Evolutionary conservation across 371 early-diverging fungal genomes (phyloP).

Genomic region (Mucor ambiguus): DNA sequence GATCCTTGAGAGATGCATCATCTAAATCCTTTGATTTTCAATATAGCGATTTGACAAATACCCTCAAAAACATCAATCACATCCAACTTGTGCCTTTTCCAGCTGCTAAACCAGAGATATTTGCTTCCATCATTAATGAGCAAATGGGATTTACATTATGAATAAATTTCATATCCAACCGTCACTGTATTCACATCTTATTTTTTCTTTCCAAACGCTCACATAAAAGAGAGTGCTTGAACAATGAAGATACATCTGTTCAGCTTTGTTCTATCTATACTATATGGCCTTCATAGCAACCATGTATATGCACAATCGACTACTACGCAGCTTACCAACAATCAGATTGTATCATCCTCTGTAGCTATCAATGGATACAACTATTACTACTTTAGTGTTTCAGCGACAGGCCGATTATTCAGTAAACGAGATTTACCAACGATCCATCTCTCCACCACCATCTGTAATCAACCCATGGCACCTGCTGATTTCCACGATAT

Average conservation of each 20-base stretch:
- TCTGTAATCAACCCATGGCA: slow-evolving; percentile 40
- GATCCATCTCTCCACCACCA: slow-evolving; percentile 36
- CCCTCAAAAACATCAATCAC: slow-evolving; percentile 8
- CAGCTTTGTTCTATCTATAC: background rate
- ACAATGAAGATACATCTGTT: background rate
- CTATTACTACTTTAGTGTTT: slow-evolving; percentile 26
- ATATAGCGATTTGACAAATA: slow-evolving; percentile 22
- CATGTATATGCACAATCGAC: slow-evolving; percentile 7
- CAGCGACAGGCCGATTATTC: slow-evolving; percentile 14
- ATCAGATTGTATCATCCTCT: slow-evolving; percentile 13
- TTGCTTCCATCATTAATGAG: slow-evolving; percentile 25
- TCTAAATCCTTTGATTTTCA: background rate
- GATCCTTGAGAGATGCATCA: background rate
- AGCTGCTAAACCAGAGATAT: slow-evolving; percentile 15
- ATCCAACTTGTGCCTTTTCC: slow-evolving; percentile 19
- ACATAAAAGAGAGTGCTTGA: background rate
- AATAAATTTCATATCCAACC: background rate
- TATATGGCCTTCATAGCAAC: background rate
- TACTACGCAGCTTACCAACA: slow-evolving; percentile 17
- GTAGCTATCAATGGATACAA: slow-evolving; percentile 9
- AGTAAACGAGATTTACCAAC: slow-evolving; percentile 17
- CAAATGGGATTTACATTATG: slow-evolving; percentile 24
- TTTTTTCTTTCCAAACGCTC: background rate
- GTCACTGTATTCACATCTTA: background rate
- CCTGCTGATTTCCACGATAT: slow-evolving; percentile 28